Conservation (phyloP, 1,284 basidiomycete genomes). For the Cerrena zonata region DNA sequence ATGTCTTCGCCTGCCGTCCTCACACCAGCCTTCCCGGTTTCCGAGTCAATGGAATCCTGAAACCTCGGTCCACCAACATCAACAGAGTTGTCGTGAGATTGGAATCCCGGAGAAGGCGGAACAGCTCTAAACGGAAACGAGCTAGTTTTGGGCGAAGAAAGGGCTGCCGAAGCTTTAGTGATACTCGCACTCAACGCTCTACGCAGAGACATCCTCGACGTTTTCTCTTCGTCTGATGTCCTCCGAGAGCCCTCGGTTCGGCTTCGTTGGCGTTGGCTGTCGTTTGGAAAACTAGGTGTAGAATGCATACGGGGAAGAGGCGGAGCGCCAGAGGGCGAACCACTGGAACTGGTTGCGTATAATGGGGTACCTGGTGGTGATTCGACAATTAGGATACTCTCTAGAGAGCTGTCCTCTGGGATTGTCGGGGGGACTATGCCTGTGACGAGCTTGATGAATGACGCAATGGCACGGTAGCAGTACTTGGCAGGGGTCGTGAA, state of each 20-base stretch:
- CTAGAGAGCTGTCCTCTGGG: not conserved
- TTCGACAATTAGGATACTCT: constrained; percentile 7
- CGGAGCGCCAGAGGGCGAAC: not conserved
- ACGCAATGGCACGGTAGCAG: constrained; percentile 68
- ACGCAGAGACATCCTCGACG: constrained; percentile 9
- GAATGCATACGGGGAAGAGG: not conserved
- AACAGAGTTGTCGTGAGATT: constrained; percentile 21
- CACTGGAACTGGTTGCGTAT: not conserved
- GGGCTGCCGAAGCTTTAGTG: constrained; percentile 9
- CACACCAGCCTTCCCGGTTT: constrained; percentile 23
- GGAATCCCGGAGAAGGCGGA: too few relatives aligned
- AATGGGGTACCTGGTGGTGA: constrained; percentile 9
- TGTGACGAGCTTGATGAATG: constrained; percentile 60
- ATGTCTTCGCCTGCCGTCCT: constrained; percentile 60
- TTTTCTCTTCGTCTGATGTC: not conserved
- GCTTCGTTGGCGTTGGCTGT: not conserved
- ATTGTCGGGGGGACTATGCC: constrained; percentile 30
- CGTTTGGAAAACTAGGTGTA: constrained; percentile 1
- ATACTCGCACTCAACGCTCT: constrained; percentile 20
- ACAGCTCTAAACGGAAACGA: too few relatives aligned
- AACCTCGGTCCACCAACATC: constrained; percentile 50
- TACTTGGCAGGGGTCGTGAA: constrained; percentile 80
- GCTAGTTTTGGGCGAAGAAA: not conserved
- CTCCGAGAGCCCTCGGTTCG: not conserved
- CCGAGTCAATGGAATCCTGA: constrained; percentile 16